Conservation (phyloP, 805 yeast species). For the Clavispora santaluciae region DNA sequence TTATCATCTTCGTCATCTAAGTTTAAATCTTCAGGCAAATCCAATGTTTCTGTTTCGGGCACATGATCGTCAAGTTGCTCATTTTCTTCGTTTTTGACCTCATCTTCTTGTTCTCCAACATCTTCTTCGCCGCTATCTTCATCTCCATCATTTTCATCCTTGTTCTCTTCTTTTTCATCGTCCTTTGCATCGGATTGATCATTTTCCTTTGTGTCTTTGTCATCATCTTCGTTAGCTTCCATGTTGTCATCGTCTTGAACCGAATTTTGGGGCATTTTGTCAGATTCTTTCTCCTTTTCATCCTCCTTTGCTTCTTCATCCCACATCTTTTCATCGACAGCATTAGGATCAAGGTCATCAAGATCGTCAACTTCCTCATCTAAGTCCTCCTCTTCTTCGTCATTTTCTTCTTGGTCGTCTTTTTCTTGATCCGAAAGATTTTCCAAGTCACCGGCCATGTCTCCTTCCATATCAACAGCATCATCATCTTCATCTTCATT, state of each 20-base stretch:
- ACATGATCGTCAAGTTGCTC: slow-evolving; percentile 69
- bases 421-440: slow-evolving; percentile 65
- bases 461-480: slow-evolving; percentile 93
- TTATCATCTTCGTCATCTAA: slow-evolving; percentile 72
- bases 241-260: slow-evolving; percentile 47
- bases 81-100: slow-evolving; percentile 61
- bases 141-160: slow-evolving; percentile 42
- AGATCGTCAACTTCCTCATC: slow-evolving; percentile 89
- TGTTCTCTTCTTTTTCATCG: slow-evolving; percentile 38
- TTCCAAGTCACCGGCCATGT: slow-evolving; percentile 91
- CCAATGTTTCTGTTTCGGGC: slow-evolving; percentile 82
- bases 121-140: slow-evolving; percentile 62
- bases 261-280: slow-evolving; percentile 56
- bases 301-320: slow-evolving; percentile 81
- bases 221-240: slow-evolving; percentile 45
- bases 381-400: slow-evolving; percentile 51
- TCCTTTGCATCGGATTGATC: slow-evolving; percentile 21
- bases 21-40: slow-evolving; percentile 88
- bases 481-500: slow-evolving; percentile 69
- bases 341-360: slow-evolving; percentile 89
- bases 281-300: slow-evolving; percentile 78
- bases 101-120: slow-evolving; percentile 80
- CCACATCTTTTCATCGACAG: slow-evolving; percentile 97
- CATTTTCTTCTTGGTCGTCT: slow-evolving; percentile 43
- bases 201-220: slow-evolving; percentile 33